phyloP scores from a whole-genome alignment of 106 monocot genomes.

The Cymbidium sinense region DNA sequence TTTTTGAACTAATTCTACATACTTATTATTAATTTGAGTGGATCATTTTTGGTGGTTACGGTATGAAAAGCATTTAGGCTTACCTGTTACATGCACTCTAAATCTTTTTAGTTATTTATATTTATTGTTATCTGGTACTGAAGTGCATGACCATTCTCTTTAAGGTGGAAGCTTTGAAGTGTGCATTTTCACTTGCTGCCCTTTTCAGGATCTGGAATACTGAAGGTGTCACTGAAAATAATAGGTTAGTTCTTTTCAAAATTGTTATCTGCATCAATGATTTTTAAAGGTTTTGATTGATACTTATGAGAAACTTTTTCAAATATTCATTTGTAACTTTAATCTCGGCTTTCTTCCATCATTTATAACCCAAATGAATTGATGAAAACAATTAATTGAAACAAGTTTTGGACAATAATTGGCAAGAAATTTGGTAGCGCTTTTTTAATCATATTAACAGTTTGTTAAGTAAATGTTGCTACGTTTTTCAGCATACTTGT shows the following conservation, averaged over 20 bases:
- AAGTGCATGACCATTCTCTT: background rate
- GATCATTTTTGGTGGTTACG: background rate
- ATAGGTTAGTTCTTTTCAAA: constrained; percentile 32
- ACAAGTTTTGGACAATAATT: too few relatives aligned
- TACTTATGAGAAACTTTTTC: background rate
- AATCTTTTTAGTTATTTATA: background rate
- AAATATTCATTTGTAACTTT: background rate
- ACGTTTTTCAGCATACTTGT: too few relatives aligned
- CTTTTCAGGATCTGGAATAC: constrained; percentile 74
- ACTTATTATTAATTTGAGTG: background rate
- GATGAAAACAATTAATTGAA: too few relatives aligned
- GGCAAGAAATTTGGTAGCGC: too few relatives aligned
- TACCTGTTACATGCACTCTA: background rate
- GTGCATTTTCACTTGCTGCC: constrained; percentile 77
- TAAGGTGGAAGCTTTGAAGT: constrained; percentile 93
- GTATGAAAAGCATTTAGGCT: background rate
- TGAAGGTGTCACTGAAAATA: constrained; percentile 82
- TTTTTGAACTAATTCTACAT: background rate
- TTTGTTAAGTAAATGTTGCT: too few relatives aligned
- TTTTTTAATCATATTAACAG: too few relatives aligned
- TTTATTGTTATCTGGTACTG: background rate
- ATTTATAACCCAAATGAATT: too few relatives aligned
- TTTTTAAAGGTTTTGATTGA: background rate
- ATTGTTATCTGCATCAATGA: background rate
- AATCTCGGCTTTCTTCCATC: too few relatives aligned